Evolutionary conservation across 108 stramenopile species (phyloP).

Genomic region (Pseudonitzschia pungens): DNA sequence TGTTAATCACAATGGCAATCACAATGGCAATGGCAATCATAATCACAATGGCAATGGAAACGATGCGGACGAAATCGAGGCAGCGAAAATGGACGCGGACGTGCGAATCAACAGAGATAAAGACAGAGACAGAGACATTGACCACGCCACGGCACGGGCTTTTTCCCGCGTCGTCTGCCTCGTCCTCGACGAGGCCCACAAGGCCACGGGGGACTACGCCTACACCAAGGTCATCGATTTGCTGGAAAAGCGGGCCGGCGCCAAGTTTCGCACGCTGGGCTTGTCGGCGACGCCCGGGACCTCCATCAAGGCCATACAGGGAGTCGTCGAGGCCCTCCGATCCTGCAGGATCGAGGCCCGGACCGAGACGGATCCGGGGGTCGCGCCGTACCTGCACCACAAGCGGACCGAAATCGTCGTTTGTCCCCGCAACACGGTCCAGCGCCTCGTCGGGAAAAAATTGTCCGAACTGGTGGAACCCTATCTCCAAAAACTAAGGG

Average conservation of each 20-base stretch:
- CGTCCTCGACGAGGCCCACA: slow-evolving; percentile 97
- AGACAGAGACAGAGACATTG: too few species aligned
- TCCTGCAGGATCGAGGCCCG: slow-evolving; percentile 77
- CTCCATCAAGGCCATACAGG: slow-evolving; percentile 82
- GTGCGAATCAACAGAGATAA: too few species aligned
- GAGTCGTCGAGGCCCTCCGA: slow-evolving; percentile 68
- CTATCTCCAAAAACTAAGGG: slow-evolving; percentile 43
- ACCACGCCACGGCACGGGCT: background rate
- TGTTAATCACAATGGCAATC: too few species aligned
- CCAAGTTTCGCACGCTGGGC: slow-evolving; percentile 80
- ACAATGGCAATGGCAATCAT: too few species aligned
- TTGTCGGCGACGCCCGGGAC: slow-evolving; percentile 96
- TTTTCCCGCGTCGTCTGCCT: slow-evolving; percentile 75
- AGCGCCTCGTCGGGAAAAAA: slow-evolving; percentile 41
- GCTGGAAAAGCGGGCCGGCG: slow-evolving; percentile 47
- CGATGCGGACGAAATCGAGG: too few species aligned
- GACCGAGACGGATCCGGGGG: slow-evolving; percentile 79
- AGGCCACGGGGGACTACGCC: slow-evolving; percentile 91
- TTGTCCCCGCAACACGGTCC: slow-evolving; percentile 48
- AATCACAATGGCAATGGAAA: too few species aligned
- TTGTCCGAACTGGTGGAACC: slow-evolving; percentile 60
- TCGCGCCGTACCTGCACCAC: slow-evolving; percentile 77
- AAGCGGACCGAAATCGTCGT: slow-evolving; percentile 66
- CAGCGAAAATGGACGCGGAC: too few species aligned
- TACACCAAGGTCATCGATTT: slow-evolving; percentile 67